phyloP scores from a whole-genome alignment of 192 early-diverging fungal species.

The Coemansia sp. region DNA sequence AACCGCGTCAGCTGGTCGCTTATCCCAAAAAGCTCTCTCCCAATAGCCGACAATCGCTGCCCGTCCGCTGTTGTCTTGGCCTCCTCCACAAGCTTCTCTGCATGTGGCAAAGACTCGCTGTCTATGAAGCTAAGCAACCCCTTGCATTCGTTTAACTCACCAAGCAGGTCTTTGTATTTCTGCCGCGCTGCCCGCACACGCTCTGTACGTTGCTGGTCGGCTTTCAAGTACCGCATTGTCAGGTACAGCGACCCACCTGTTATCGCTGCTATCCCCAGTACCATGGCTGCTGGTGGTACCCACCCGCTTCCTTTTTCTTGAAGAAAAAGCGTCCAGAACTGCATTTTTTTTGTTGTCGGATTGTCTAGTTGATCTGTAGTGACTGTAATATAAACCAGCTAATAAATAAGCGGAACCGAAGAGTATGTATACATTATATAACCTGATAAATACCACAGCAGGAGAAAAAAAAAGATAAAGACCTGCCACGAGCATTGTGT shows the following conservation, averaged over 20 bases:
- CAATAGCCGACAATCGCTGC: constrained; percentile 11
- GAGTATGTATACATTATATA: neutral
- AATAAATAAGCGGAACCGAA: neutral
- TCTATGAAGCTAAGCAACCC: constrained; percentile 33
- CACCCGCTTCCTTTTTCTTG: constrained; percentile 6
- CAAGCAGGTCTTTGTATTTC: constrained; percentile 27
- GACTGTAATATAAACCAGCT: too few species aligned
- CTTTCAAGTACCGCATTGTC: constrained; percentile 21
- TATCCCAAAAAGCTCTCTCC: constrained; percentile 21
- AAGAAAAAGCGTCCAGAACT: constrained; percentile 9
- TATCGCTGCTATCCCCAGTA: constrained; percentile 16
- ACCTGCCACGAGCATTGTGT: neutral
- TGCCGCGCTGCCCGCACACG: constrained; percentile 29
- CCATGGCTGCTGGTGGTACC: constrained; percentile 11
- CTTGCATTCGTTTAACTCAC: constrained; percentile 44
- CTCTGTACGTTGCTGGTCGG: constrained; percentile 25
- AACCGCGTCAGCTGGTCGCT: constrained; percentile 32
- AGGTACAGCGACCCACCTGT: constrained; percentile 24
- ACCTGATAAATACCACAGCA: too few species aligned
- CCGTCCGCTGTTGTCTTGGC: neutral
- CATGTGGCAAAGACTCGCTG: constrained; percentile 17
- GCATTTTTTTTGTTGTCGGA: neutral
- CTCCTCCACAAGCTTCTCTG: constrained; percentile 15
- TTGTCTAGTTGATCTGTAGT: neutral
- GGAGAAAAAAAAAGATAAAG: too few species aligned